Base-by-base conservation (phyloP, 108 stramenopile species). In the Skeletonema marinoi region DNA sequence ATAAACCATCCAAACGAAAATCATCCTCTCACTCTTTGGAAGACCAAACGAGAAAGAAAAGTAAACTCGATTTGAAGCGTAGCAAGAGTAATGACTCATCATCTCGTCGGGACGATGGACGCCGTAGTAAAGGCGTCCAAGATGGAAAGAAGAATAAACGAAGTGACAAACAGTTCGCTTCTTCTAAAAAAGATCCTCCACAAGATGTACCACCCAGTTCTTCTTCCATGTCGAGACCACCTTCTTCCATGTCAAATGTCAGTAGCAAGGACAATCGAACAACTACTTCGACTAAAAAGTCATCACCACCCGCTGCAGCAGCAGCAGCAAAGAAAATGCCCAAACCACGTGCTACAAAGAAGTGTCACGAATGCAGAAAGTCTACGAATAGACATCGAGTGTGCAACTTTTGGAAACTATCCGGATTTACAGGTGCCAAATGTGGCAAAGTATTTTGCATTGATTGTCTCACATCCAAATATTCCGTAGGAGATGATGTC, bases 311-410 rank as follows among this genome's bases (percentile, higher is more conserved):
- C 9, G n/a, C 38, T 6, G 3, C 33, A 32, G 0, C 62, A 32
- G 62, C 13, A 42, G 65, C 29, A 13, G 6, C 65, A 66, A 66
- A 39, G 38, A 66, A 66, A 66, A 16, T 30, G 8, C 50, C 48
- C 29, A 68, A 51, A 30, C 29, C 30, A 38, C 48, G 66, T 9
- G 25, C 39, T 6, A 13, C 48, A 3, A 69, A 66, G 42, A 81
- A 81, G 63, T 81, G 80, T 60, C 75, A 81, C 33, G 61, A 81
- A 16, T 81, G 80, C 61, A 81, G 75, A 65, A 65, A 66, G n/a
- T 41, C 25, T 30, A 38, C 74, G 19, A 71, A 56, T 16, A 10
- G 14, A 30, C 76, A 76, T 32, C 68, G 76, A 5, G 50, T 56
- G 32, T 81, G 80, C 46, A 25, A 62, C 17, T 81, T 60, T 72